Base-by-base conservation (phyloP, 2,329 filamentous ascomycete genomes). In the Stachybotrys chartarum region DNA sequence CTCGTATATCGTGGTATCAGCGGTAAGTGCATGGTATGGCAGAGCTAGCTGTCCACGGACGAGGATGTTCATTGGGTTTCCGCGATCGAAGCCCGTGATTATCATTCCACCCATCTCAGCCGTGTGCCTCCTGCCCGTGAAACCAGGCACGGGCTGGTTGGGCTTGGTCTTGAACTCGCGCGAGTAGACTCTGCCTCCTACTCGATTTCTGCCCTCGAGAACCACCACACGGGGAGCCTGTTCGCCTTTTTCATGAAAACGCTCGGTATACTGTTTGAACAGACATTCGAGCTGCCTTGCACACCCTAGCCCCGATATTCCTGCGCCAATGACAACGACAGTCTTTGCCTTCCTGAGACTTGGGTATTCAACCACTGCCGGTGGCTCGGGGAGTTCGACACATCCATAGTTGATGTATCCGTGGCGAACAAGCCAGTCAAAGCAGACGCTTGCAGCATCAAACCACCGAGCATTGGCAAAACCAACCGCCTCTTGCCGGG, bases 51-150 rank as follows among this genome's bases (percentile, higher is more conserved):
- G 95, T 16, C 90, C 92, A 61, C 94, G 86, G 55, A 99, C 86
- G 57, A 99, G 84, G 51, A 92, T 84, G 68, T 97, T 95, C 63
- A 99, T 75, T 6, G 94, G 94, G 64, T 99, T 99, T 17, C 95
- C 95, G 61, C 90, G 84, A 61, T 97, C 91, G 68, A 97, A 99
- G 0, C 94, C 94, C 39, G 95, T 97, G 58, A 99, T 91, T 57
- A 99, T 97, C 79, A 99, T 96, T 55, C 93, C 94, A 31, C 94
- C 94, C 86, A 97, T 95, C 70, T 99, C 94, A 35, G 91, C 94
- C 18, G 92, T 97, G 66, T 87, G 88, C 52, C 84, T 77, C 58
- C 78, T 81, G 8, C 77, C 79, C 73, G 81, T 69, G 79, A 82
- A 72, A 67, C 61, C 77, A 64, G 67, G 78, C 72, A 67, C 84